Base-by-base conservation (phyloP, 225 moss, liverwort and hornwort genomes). In the Straminergon stramineum region DNA sequence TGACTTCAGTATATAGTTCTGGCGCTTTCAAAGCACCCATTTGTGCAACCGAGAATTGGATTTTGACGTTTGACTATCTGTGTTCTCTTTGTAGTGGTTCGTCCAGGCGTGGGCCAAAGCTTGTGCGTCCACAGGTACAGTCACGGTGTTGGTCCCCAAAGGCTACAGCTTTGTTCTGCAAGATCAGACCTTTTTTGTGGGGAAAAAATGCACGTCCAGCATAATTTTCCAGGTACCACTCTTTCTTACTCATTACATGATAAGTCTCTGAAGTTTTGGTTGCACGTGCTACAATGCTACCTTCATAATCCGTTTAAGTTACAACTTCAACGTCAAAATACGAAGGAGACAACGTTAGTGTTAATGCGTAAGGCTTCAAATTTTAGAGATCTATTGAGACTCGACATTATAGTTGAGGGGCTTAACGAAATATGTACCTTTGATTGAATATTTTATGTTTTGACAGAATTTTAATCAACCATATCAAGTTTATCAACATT, bases 151-250 rank as follows among this genome's bases (percentile, higher is more conserved):
- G 76, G 81, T 94, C 32, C 93, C 93, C 12, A 37, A 56, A 26
- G 91, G 88, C n/a, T 86, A 12, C 83, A 78, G 62, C 45, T 93
- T 90, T 78, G 89, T 94, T 37, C 18, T 94, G 13, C 51, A 53
- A 41, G 89, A 89, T 21, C 8, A n/a, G 71, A 90, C 87, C 37
- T 10, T 52, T 1, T 93, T 94, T 10, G 28, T 13, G 30, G 94
- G 92, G 0, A 84, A 86, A 68, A 43, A 60, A 51, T 94, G 94
- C 85, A 48, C 75, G 26, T 56, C 92, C 52, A 69, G 2, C 27
- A 88, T 92, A 10, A 39, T 75, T 37, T 52, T 93, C 39, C 90
- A 93, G 94, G 93, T 92, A 19, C 82, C 43, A 32, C 28, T 87
- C 63, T 62, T 56, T 32, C 60, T 41, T 31, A n/a, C 57, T 57